Evolutionary conservation across 257 asterid species (phyloP), one percentile per base, ranked within the genome.

Genomic region (Fraxinus pennsylvanica): DNA sequence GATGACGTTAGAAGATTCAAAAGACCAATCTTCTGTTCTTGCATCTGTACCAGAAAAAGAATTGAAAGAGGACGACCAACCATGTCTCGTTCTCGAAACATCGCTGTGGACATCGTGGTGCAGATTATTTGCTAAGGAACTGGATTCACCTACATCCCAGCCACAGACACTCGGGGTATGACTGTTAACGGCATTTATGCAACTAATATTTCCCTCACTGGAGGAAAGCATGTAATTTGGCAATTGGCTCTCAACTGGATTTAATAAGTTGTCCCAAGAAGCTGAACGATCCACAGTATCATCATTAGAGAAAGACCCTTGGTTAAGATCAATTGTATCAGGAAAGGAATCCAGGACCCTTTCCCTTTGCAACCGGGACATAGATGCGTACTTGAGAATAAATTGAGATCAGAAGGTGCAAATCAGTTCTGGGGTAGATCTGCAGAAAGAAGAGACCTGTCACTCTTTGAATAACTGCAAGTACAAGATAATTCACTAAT

Each of bases 141-240:
- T 94, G 33, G 97, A 91, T 83, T 90, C 97, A 52, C 97, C 97
- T 27, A 69, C 85, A 84, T 85, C 90, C 97, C 96, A 86, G 63
- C 89, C 88, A 82, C 83, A 77, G 25, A 82, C 81, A 71, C 82
- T 83, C 74, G 50, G 90, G 47, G 87, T 82, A 69, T 54, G 54
- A 43, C 66, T 81, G 36, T 80, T 84, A 67, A 76, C 81, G 38
- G 80, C 73, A 76, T 82, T 83, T 38, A 75, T 75, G 84, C 72
- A 54, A 65, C 67, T 81, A 74, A n/a, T 61, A 79, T 75, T 84
- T 38, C 79, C 84, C 79, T 82, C 89, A 30, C 80, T 67, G 66
- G 89, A 61, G 43, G 87, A 86, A 70, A 80, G 83, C 86, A 85
- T 81, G 80, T 87, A 87, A 77, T 77, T 84, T 19, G 91, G 82